Base-by-base conservation (phyloP, 192 early-diverging fungal genomes). In the Rhizophagus clarus region DNA sequence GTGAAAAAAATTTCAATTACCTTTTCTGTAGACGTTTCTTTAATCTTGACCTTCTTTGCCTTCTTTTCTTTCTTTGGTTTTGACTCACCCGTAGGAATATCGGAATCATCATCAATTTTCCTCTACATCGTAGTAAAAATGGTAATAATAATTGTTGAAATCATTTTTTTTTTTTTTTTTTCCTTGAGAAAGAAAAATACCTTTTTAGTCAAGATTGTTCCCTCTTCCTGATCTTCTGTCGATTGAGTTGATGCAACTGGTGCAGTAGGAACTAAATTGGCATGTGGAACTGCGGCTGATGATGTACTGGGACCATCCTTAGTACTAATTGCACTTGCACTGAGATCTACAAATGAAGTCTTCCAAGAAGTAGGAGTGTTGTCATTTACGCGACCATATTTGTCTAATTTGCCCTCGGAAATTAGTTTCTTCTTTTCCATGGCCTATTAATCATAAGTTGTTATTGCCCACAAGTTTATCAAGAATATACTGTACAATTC, bases 361-460 rank as follows among this genome's bases (percentile, higher is more conserved):
- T 90, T 94, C 98, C 98, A 99, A 67, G 83, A 82, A 17, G 79
- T 87, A 8, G 98, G 98, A 2, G 96, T 97, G 11, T 84, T 88
- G 34, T 97, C 96, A 78, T 91, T 98, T 63, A 91, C 89, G 81
- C 96, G 93, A 31, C 98, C 98, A 82, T 88, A 98, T 89, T 98
- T 98, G 89, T 99, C 98, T 22, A 99, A 89, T 89, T 98, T 97
- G 34, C 98, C 98, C 47, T 96, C 95, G 89, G 96, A 95, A 90
- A 98, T 94, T 80, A 99, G 82, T 90, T 97, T 96, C 92, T 99
- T 99, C 91, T 99, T 99, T 87, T 96, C 93, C 83, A 91, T 88
- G 26, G 98, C 98, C 84, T 95, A 91, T 61, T 56, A 61, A 28
- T 17, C 20, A 61, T 14, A 74, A 60, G 32, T 61, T 37, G n/a